Percentiles rank a stretch among this genome's conserved stretches.
phyloP scores from a whole-genome alignment of 257 asterid genomes.

The Fraxinus quadrangulata region DNA sequence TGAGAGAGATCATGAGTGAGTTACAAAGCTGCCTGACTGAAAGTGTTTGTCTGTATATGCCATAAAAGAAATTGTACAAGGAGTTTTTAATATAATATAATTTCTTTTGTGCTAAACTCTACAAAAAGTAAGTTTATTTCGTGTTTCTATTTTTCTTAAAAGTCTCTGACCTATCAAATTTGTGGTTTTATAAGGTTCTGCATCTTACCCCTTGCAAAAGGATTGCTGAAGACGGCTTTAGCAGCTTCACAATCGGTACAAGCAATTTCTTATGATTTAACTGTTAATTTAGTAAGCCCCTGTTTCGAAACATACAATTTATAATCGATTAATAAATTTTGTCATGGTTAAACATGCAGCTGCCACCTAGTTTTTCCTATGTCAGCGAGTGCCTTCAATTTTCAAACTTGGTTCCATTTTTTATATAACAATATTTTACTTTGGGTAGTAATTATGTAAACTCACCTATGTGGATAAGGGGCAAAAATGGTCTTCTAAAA shows the following conservation, averaged over 20 bases:
- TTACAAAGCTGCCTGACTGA: not conserved
- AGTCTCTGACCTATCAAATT: not conserved
- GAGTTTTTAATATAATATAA: not conserved
- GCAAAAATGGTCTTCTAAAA: too few relatives aligned
- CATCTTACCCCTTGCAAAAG: conserved; percentile 60
- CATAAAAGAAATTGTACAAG: not conserved
- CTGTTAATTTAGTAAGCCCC: conserved; percentile 1
- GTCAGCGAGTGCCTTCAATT: too few relatives aligned
- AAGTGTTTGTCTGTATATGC: not conserved
- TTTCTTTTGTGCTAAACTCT: not conserved
- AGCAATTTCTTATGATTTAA: not conserved
- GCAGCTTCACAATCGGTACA: conserved; percentile 58
- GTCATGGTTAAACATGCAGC: too few relatives aligned
- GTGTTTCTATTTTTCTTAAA: not conserved
- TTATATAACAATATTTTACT: too few relatives aligned
- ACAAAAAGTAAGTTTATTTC: not conserved
- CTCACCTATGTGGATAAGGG: too few relatives aligned
- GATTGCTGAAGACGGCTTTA: conserved; percentile 30
- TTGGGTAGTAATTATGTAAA: too few relatives aligned
- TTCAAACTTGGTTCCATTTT: too few relatives aligned
- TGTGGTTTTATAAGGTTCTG: conserved; percentile 51
- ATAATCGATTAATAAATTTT: too few relatives aligned
- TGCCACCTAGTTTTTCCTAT: too few relatives aligned
- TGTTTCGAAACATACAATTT: too few relatives aligned
- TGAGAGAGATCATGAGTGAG: not conserved